A percentile compares a stretch with the other conserved stretches of the same genome.
Evolutionary conservation across 768 basidiomycete species (phyloP).

Genomic region (Cytidiella melzeri): DNA sequence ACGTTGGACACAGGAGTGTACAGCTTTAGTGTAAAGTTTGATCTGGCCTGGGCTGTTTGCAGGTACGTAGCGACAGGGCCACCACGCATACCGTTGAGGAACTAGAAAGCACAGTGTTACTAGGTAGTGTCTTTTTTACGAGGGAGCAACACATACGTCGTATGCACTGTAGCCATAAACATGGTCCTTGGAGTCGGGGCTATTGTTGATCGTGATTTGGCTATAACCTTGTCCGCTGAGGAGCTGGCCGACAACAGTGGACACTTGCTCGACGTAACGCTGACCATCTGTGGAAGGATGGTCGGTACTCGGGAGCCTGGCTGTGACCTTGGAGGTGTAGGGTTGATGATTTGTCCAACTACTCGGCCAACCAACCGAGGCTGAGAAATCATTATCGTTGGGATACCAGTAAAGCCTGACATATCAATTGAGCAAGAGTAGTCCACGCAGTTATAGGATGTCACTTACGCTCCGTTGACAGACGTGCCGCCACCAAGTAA

Average conservation of each 20-base stretch:
- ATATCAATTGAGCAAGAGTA: background rate
- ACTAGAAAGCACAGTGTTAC: constrained; percentile 13
- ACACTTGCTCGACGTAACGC: constrained; percentile 49
- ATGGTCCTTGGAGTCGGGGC: constrained; percentile 52
- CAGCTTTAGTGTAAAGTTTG: constrained; percentile 45
- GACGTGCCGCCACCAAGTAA: constrained; percentile 57
- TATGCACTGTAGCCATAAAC: constrained; percentile 49
- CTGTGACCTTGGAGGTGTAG: constrained; percentile 42
- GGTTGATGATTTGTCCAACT: constrained; percentile 48
- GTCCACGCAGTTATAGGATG: background rate
- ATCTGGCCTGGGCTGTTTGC: constrained; percentile 45
- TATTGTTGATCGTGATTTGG: constrained; percentile 49
- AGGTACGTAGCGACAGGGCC: constrained; percentile 59
- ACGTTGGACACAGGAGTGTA: constrained; percentile 46
- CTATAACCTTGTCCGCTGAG: constrained; percentile 44
- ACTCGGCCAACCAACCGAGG: constrained; percentile 44
- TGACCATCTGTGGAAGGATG: constrained; percentile 54
- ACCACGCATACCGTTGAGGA: constrained; percentile 34
- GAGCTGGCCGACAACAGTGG: constrained; percentile 37
- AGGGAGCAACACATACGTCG: constrained; percentile 24
- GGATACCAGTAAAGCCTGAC: constrained; percentile 48
- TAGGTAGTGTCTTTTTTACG: background rate
- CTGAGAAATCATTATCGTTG: constrained; percentile 44
- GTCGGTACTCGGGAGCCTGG: constrained; percentile 51
- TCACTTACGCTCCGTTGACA: constrained; percentile 56